Base-by-base conservation (phyloP, 768 basidiomycete genomes). In the Cantharellus anzutake region DNA sequence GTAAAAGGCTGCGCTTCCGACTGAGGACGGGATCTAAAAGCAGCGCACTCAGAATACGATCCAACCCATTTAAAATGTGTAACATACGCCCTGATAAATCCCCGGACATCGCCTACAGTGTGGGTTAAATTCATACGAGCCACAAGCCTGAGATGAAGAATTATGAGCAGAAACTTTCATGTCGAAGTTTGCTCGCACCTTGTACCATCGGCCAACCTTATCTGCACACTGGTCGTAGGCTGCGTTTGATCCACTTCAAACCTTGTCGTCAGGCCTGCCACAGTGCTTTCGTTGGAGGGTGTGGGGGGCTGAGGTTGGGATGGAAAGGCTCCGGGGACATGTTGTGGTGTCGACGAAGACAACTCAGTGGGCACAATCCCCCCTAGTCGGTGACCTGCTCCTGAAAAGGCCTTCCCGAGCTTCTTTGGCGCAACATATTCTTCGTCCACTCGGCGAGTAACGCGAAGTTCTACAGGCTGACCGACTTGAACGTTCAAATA, bases 71-170 rank as follows among this genome's bases (percentile, higher is more conserved):
- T 41, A n/a, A 35, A 41, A 42, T 50, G 59, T 7, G 7, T 37
- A 4, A 81, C 89, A 51, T 67, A 93, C 89, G 86, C 86, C 65
- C 92, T 85, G 73, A 97, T 90, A 67, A 89, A 92, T 65, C 75
- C 80, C 61, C 90, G 74, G 57, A 96, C 76, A 68, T 96, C 90
- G 16, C 78, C 76, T 2, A 96, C 82, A 0, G 86, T 94, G 67
- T 97, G 91, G 2, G 83, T 84, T 61, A 90, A 72, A 69, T 98
- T 98, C 84, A 94, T 87, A 58, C 87, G 75, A 51, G 80, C 81
- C 2, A 86, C 82, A 67, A 93, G 78, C 66, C 88, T 88, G 61
- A 2, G 11, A 44, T n/a, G 37, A 20, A 5, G 5, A 2, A 34
- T 7, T 11, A 37, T 5, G 1, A 4, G 38, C 11, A 56, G 59